Conservation (phyloP, 164 flowering plant genomes). For the Kalanchoe fedtschenkoi region DNA sequence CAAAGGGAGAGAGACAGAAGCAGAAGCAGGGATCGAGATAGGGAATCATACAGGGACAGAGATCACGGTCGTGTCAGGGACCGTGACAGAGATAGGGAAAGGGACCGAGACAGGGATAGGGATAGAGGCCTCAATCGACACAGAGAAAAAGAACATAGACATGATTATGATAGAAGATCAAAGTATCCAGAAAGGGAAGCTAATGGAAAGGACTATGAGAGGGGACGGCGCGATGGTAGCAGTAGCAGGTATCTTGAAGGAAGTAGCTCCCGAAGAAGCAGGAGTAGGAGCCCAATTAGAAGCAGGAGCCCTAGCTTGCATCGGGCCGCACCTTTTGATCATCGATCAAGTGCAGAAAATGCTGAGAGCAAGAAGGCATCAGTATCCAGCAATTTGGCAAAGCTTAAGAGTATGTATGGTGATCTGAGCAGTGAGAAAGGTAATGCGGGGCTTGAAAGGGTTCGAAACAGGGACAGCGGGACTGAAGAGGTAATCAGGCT, state of each 20-base stretch:
- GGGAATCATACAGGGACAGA: conserved; percentile 12
- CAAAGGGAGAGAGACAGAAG: conserved; percentile 13
- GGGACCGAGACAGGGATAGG: conserved; percentile 19
- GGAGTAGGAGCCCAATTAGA: conserved; percentile 56
- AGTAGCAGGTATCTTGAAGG: conserved; percentile 27
- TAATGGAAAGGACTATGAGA: conserved; percentile 33
- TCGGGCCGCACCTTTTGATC: conserved; percentile 16
- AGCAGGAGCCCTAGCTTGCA: conserved; percentile 47
- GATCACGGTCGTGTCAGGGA: conserved; percentile 15
- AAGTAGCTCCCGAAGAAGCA: conserved; percentile 28
- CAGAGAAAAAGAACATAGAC: conserved; percentile 14
- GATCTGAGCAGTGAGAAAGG: conserved; percentile 35
- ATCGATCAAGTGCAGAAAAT: conserved; percentile 27
- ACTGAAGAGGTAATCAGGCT: conserved; percentile 85
- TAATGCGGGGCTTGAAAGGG: conserved; percentile 22
- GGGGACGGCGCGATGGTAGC: conserved; percentile 21
- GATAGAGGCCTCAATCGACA: conserved; percentile 23
- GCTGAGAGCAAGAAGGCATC: conserved; percentile 51
- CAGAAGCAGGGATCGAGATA: conserved; percentile 16
- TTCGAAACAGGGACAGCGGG: conserved; percentile 29
- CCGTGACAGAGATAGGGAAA: conserved; percentile 19
- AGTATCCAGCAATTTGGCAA: conserved; percentile 65
- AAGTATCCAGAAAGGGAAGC: conserved; percentile 27
- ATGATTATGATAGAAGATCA: conserved; percentile 30
- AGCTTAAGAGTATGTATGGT: conserved; percentile 83